Percentiles rank a stretch among this genome's conserved stretches.
phyloP scores from a whole-genome alignment of 164 flowering plant species.

The Santalum album region DNA sequence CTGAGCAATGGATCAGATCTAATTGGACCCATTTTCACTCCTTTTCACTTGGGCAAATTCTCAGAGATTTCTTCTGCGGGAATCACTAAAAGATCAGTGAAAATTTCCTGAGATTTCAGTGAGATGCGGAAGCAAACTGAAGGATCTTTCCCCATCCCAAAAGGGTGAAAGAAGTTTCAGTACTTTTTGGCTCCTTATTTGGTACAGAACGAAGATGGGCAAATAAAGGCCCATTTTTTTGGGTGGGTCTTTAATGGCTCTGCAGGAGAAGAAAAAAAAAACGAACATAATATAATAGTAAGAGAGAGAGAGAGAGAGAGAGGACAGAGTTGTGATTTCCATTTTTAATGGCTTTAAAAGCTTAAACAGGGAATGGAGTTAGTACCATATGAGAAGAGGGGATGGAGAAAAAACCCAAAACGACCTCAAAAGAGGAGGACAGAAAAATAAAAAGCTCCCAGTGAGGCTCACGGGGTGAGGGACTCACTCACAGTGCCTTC shows the following conservation, averaged over 20 bases:
- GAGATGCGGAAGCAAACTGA: conserved; percentile 14
- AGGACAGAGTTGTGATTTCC: too few relatives aligned
- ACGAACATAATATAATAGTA: background rate
- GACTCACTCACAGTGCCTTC: background rate
- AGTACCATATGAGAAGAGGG: too few relatives aligned
- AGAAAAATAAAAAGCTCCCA: too few relatives aligned
- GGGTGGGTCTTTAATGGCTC: conserved; percentile 3
- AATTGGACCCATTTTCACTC: too few relatives aligned
- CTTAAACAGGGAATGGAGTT: too few relatives aligned
- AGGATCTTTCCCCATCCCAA: conserved; percentile 13
- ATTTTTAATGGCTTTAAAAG: too few relatives aligned
- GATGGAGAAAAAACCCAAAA: too few relatives aligned
- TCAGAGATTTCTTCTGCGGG: background rate
- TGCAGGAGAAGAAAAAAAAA: background rate
- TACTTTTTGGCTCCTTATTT: conserved; percentile 7
- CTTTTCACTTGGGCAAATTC: too few relatives aligned
- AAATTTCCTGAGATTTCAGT: background rate
- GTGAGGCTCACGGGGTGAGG: too few relatives aligned
- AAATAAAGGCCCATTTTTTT: conserved; percentile 7
- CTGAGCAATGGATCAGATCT: too few relatives aligned
- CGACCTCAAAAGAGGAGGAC: too few relatives aligned
- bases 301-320: background rate
- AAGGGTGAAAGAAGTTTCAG: conserved; percentile 14
- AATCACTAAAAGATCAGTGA: conserved; percentile 2
- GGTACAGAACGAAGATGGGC: conserved; percentile 6